phyloP scores from a whole-genome alignment of 257 asterid genomes.

The Gentiana dahurica region DNA sequence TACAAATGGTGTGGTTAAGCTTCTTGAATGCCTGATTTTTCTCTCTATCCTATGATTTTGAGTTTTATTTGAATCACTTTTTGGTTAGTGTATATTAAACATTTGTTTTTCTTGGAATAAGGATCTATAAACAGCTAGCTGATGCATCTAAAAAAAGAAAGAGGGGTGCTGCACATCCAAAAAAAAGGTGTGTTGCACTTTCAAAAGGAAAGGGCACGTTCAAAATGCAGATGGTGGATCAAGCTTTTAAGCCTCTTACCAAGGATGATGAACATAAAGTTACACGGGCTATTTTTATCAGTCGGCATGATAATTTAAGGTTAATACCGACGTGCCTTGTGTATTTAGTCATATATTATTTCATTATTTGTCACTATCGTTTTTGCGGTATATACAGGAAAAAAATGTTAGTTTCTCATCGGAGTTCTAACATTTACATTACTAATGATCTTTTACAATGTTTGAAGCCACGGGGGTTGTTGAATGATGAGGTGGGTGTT shows the following conservation, averaged over 20 bases:
- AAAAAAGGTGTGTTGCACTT: too few relatives aligned
- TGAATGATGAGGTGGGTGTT: slow-evolving; percentile 78
- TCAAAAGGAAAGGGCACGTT: too few relatives aligned
- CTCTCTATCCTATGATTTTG: too few relatives aligned
- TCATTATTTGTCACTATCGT: slow-evolving; percentile 5
- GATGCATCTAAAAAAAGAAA: too few relatives aligned
- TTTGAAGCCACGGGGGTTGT: slow-evolving; percentile 65
- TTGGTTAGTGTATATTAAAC: too few relatives aligned
- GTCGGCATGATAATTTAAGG: slow-evolving; percentile 29
- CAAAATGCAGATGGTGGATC: slow-evolving; percentile 33
- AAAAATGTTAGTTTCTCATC: slow-evolving; percentile 48
- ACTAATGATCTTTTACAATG: slow-evolving; percentile 68
- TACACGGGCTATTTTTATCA: slow-evolving; percentile 28
- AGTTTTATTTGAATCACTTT: too few relatives aligned
- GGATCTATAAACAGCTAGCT: too few relatives aligned
- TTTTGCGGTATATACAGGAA: slow-evolving; percentile 32
- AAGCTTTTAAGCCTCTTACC: slow-evolving; percentile 63
- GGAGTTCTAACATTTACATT: slow-evolving; percentile 60
- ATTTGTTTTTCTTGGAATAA: too few relatives aligned
- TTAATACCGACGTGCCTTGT: not conserved
- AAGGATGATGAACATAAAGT: slow-evolving; percentile 45
- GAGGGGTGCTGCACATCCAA: too few relatives aligned
- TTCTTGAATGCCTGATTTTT: too few relatives aligned
- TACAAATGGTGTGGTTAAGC: too few relatives aligned
- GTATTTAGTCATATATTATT: too few relatives aligned